Base-by-base conservation (phyloP, 768 basidiomycete species). In the Phallus indusiatus region DNA sequence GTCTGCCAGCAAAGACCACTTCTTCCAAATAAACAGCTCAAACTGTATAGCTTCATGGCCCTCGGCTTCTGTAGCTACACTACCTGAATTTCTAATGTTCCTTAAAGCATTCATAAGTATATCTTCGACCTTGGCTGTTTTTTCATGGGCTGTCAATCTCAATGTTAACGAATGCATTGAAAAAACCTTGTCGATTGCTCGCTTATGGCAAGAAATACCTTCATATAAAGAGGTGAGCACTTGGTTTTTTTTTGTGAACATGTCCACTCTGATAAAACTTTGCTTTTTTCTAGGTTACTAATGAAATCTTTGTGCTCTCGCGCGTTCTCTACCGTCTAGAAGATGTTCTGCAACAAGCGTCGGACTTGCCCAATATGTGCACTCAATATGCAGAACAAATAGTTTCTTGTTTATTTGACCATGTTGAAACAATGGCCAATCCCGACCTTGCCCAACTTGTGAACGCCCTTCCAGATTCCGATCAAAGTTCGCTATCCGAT, bases 141-240 rank as follows among this genome's bases (percentile, higher is more conserved):
- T 84, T 66, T 85, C 86, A 2, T 92, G 88, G 85, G 81, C 88
- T 12, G 89, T 90, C 64, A 88, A 86, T 67, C 72, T 88, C 18
- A 84, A 84, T 0, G 79, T 83, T 56, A 78, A 81, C 59, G 70
- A 71, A 12, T 86, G 85, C 65, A 78, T 85, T 11, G 84, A 87
- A 64, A 78, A 83, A 51, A 75, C 80, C 0, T 70, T 90, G 8
- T 81, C 78, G 7, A 75, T 90, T 16, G 60, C 90, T 55, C 76
- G 79, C 5, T 59, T 86, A 21, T 88, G 85, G 85, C 85, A 87
- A 70, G 72, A 71, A 24, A 71, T 81, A 22, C 80, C 85, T 28
- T 87, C 86, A 8, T 91, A 90, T 67, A 77, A 83, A 48, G 84
- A 89, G 74, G 89, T 89, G 60, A 48, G 17, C 46, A 28, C 50